phyloP scores from a whole-genome alignment of 2,329 filamentous ascomycete genomes.

The Tolypocladium paradoxum region DNA sequence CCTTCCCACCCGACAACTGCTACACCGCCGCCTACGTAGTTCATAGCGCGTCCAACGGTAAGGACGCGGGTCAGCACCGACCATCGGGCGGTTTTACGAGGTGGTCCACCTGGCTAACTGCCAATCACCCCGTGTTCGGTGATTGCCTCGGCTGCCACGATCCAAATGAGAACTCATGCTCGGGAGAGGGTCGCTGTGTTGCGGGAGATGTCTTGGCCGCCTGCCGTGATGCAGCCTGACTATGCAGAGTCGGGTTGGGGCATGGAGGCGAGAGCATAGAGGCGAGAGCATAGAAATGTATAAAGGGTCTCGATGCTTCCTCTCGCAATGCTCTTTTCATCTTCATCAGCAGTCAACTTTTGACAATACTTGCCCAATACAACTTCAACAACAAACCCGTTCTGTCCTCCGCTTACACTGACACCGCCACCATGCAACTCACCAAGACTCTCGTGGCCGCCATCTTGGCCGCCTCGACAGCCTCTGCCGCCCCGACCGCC shows the following conservation, averaged over 20 bases:
- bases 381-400: neutral
- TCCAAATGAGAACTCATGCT: neutral
- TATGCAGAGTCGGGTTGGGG: neutral
- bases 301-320: neutral
- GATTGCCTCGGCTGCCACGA: neutral
- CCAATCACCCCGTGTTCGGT: slow-evolving; percentile 2
- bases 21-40: too few species aligned
- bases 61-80: neutral
- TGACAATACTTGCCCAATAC: neutral
- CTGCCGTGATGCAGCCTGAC: neutral
- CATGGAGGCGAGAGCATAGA: neutral
- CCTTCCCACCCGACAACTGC: too few species aligned
- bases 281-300: neutral
- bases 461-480: slow-evolving; percentile 23
- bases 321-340: neutral
- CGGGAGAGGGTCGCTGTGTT: neutral
- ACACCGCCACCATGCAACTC: slow-evolving; percentile 29
- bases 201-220: neutral
- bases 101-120: slow-evolving; percentile 1
- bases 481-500: slow-evolving; percentile 23
- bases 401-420: neutral
- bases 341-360: neutral
- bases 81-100: neutral
- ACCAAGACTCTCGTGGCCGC: slow-evolving; percentile 25
- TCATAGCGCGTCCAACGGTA: too few species aligned